Conservation (phyloP, 352 stramenopile species). For the Phytopythium oedochilum region DNA sequence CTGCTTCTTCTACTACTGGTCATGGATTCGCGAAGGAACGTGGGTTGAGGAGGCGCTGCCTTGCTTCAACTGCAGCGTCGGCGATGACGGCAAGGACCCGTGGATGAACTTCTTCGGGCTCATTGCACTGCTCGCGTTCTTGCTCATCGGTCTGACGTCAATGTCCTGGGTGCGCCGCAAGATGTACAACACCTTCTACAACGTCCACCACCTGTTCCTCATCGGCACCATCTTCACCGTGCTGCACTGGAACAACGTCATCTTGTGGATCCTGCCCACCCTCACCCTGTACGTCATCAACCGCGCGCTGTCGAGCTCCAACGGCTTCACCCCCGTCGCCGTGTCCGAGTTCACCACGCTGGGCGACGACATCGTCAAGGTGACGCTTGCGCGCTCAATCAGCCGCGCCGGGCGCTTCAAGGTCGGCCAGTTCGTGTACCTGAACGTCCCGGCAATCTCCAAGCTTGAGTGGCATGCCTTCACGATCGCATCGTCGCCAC, state of each 20-base stretch:
- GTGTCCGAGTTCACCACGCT: slow-evolving; percentile 28
- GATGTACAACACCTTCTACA: slow-evolving; percentile 53
- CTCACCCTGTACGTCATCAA: slow-evolving; percentile 48
- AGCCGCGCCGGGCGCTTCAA: slow-evolving; percentile 21
- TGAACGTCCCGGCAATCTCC: slow-evolving; percentile 49
- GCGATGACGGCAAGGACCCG: slow-evolving; percentile 30
- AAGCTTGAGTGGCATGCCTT: slow-evolving; percentile 61
- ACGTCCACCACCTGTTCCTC: slow-evolving; percentile 50
- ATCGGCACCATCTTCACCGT: slow-evolving; percentile 37
- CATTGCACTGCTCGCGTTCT: slow-evolving; percentile 40
- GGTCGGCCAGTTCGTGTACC: slow-evolving; percentile 53
- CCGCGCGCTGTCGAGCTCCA: slow-evolving; percentile 37
- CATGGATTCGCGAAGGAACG: slow-evolving; percentile 27
- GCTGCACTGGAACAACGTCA: slow-evolving; percentile 40
- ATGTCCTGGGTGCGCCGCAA: slow-evolving; percentile 39
- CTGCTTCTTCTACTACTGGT: slow-evolving; percentile 37
- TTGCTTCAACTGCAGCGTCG: slow-evolving; percentile 49
- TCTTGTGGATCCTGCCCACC: slow-evolving; percentile 48
- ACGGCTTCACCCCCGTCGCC: slow-evolving; percentile 25
- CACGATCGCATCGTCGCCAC: slow-evolving; percentile 47
- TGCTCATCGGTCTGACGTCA: slow-evolving; percentile 29
- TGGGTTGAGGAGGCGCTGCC: slow-evolving; percentile 27
- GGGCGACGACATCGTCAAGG: slow-evolving; percentile 34
- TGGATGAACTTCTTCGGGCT: slow-evolving; percentile 66
- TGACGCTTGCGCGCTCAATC: slow-evolving; percentile 26